Evolutionary conservation across 495 filamentous ascomycete species (phyloP), one percentile per base, ranked within the genome.

Genomic region (Neurospora sublineolata): DNA sequence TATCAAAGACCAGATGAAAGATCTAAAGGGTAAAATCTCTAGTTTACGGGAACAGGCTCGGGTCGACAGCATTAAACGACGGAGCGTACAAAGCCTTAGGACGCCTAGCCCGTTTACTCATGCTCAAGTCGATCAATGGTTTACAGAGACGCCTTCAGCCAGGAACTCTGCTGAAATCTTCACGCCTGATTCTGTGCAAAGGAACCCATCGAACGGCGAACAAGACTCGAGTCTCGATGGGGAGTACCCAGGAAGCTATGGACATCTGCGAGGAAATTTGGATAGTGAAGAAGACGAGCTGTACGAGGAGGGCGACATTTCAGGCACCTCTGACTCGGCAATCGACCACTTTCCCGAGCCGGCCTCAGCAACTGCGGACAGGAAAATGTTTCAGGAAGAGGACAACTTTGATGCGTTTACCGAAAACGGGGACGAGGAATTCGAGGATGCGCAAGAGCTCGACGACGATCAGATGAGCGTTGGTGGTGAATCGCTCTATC

Each of bases 1-100:
- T 77, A 84, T 98, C 18, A 91, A 92, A 69, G 91, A 94, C 73
- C 94, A 99, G 82, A 95, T 98, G 91, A 90, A 94, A 74, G 94
- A 94, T 74, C 83, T 99, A 33, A 93, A 94, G 76, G 95, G 94
- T 68, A 92, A 93, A 75, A 92, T 99, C 27, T 97, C 94, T 4
- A 91, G 85, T 12, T 81, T 99, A 39, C 89, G 94, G 72, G 88
- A 94, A 74, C 91, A 94, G 78, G 90, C 91, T 6, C 88, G 92
- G 68, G 92, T 92, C 72, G 95, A 97, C 75, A 92, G 86, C 72
- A 80, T 97, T 73, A 91, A 92, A 73, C 87, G 95, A 58, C 88
- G 91, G 68, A 97, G 94, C 78, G 77, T 96, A 69, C 93, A 94
- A 74, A 94, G 88, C 79, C 81, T 97, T 64, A 88, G 93, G 12